Conservation (phyloP, 2,329 filamentous ascomycete species). For the Taxawa tesnikishii region DNA sequence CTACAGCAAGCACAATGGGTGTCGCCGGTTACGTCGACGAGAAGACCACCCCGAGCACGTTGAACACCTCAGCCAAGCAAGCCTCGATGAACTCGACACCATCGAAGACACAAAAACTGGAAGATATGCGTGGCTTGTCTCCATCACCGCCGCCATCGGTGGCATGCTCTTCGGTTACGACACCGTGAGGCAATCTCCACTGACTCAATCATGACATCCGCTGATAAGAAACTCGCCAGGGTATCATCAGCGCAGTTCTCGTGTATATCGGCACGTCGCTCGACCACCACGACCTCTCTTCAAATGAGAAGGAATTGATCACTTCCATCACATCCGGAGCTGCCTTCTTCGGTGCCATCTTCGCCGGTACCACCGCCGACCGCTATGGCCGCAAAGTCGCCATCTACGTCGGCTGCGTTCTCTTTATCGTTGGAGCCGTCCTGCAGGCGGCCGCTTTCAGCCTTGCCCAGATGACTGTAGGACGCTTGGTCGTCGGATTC, state of each 20-base stretch:
- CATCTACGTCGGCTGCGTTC: slow-evolving; percentile 28
- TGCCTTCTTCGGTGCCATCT: slow-evolving; percentile 31
- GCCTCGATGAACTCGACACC: slow-evolving; percentile 13
- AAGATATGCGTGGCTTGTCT: slow-evolving; percentile 26
- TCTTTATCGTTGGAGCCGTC: slow-evolving; percentile 28
- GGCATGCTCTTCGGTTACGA: slow-evolving; percentile 17
- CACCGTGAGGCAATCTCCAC: too few relatives aligned
- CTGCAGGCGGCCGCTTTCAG: slow-evolving; percentile 15
- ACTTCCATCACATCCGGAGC: slow-evolving; percentile 40
- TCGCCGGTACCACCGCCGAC: slow-evolving; percentile 20
- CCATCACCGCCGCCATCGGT: slow-evolving; percentile 22
- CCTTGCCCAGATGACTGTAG: slow-evolving; percentile 31
- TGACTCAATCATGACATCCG: too few relatives aligned
- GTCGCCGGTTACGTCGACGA: neutral
- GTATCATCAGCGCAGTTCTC: slow-evolving; percentile 32
- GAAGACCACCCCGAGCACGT: slow-evolving; percentile 5
- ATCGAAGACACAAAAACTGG: slow-evolving; percentile 28
- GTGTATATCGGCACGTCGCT: slow-evolving; percentile 28
- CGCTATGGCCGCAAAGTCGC: slow-evolving; percentile 26
- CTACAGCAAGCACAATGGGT: neutral
- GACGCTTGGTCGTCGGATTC: slow-evolving; percentile 35
- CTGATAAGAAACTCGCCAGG: too few relatives aligned
- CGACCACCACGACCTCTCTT: slow-evolving; percentile 21
- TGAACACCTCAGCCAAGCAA: slow-evolving; percentile 10
- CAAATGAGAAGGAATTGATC: slow-evolving; percentile 37